Evolutionary conservation across 2,329 filamentous ascomycete genomes (phyloP).

Genomic region (Colletotrichum sp.): DNA sequence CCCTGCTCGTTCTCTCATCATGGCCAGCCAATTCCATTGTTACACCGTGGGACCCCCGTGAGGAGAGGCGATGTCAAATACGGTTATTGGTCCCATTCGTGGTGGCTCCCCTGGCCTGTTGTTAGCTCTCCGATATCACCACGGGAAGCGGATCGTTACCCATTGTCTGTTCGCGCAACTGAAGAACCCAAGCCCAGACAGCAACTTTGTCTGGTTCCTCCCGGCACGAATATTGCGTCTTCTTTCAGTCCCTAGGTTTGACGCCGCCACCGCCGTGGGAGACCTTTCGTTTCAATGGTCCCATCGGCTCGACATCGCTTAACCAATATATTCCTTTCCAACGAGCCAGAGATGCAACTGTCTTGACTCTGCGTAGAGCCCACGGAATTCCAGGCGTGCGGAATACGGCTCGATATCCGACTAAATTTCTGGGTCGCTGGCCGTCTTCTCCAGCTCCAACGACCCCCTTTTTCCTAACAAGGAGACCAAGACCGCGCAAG

Average conservation of each 20-base stretch:
- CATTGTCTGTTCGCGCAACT: conserved; percentile 17
- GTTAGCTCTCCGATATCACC: conserved; percentile 6
- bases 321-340: not conserved
- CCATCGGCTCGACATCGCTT: not conserved
- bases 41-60: not conserved
- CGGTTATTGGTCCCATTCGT: conserved; percentile 7
- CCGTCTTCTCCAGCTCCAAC: not conserved
- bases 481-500: conserved; percentile 12
- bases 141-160: conserved; percentile 5
- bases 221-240: not conserved
- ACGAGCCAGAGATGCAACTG: not conserved
- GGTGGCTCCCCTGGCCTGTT: not conserved
- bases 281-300: not conserved
- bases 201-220: not conserved
- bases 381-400: not conserved
- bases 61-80: not conserved
- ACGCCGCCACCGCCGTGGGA: not conserved
- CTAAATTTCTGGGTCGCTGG: not conserved
- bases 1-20: not conserved
- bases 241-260: not conserved
- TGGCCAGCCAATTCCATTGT: not conserved
- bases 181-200: not conserved
- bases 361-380: not conserved
- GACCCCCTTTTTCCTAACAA: conserved; percentile 9
- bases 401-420: conserved; percentile 17